These are phyloP conservation scores for Neurospora africana DNA, from an alignment of 495 filamentous ascomycete species.

Conservation along the genomic window DNA sequence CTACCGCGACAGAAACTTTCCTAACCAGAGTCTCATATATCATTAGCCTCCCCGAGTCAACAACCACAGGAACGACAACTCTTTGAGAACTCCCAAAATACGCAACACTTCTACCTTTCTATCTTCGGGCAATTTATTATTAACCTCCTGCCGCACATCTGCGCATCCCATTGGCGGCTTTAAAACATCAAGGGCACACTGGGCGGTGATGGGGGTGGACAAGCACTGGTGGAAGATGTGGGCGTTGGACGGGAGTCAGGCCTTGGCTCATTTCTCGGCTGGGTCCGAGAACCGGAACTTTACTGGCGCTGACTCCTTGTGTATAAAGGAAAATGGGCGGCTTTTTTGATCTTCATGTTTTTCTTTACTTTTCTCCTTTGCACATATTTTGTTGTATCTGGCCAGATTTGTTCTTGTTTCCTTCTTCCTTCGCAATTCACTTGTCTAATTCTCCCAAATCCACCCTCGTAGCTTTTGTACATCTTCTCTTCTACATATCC, in stretches of 20 bases:
- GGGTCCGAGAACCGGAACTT: not conserved
- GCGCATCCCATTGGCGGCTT: not conserved
- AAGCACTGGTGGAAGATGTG: not conserved
- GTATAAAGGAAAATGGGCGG: not conserved
- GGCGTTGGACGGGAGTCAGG: not conserved
- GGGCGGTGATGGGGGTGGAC: not conserved
- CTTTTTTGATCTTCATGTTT: not conserved
- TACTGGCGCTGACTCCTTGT: not conserved
- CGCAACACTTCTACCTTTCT: not conserved
- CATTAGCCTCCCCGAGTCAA: not conserved
- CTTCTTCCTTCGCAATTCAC: not conserved
- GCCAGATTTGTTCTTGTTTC: not conserved
- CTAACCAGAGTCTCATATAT: not conserved
- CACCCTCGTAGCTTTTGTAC: not conserved
- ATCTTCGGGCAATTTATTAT: not conserved
- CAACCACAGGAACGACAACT: not conserved
- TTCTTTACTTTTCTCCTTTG: not conserved
- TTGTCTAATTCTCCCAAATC: not conserved
- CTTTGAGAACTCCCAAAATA: not conserved
- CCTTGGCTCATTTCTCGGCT: not conserved
- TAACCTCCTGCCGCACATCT: not conserved
- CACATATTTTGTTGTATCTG: not conserved
- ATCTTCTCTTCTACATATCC: not conserved
- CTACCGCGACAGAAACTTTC: not conserved
- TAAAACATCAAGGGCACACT: not conserved